These are phyloP conservation scores for Populus nigra DNA, from an alignment of 345 rosid species.

Conservation along the genomic window DNA sequence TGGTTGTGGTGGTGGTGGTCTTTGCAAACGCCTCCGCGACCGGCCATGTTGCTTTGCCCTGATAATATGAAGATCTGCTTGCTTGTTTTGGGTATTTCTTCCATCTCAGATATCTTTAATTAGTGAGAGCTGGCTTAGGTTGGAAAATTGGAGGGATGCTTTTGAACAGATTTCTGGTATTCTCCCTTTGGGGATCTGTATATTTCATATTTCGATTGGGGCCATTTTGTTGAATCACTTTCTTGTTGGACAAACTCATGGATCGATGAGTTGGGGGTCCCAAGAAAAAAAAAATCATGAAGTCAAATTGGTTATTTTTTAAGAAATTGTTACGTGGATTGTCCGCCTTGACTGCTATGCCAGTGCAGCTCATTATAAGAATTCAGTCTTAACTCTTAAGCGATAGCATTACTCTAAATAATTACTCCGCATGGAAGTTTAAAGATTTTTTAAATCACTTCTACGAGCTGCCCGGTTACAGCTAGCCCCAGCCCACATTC, in stretches of 20 bases:
- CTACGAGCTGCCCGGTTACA: too few relatives aligned
- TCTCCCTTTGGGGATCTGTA: not conserved
- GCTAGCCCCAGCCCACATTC: too few relatives aligned
- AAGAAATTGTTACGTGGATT: too few relatives aligned
- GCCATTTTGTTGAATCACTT: not conserved
- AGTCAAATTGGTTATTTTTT: too few relatives aligned
- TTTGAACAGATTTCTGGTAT: not conserved
- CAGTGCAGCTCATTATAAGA: too few relatives aligned
- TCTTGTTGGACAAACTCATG: not conserved
- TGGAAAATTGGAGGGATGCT: too few relatives aligned
- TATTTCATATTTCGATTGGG: not conserved
- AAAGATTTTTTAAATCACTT: too few relatives aligned
- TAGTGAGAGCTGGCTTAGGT: not conserved
- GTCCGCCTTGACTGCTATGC: too few relatives aligned
- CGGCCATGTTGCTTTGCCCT: constrained; percentile 98
- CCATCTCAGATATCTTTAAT: not conserved
- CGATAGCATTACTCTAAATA: too few relatives aligned
- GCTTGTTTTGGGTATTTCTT: not conserved
- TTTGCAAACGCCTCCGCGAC: constrained; percentile 76
- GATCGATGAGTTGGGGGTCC: too few relatives aligned
- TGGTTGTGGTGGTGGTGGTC: constrained; percentile 22
- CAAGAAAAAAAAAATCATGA: too few relatives aligned
- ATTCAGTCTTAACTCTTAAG: too few relatives aligned
- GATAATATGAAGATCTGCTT: constrained; percentile 78
- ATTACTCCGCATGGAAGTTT: not conserved